Percentiles rank a stretch among this genome's conserved stretches.
Conservation (phyloP, 371 early-diverging fungal genomes). For the Zychaea mexicana region DNA sequence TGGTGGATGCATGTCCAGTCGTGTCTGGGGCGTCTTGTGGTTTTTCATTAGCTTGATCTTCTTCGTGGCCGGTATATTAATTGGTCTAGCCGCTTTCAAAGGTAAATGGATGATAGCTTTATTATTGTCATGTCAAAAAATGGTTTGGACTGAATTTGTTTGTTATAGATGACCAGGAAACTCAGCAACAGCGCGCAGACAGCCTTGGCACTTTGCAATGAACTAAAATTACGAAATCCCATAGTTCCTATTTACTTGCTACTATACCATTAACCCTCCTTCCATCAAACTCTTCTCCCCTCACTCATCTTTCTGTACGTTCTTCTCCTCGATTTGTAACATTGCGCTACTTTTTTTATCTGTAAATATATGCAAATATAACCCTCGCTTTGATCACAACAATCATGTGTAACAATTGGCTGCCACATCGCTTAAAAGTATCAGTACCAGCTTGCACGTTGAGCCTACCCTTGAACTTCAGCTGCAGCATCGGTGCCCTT, state of each 20-base stretch:
- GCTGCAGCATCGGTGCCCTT: too few species aligned
- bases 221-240: neutral
- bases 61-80: slow-evolving; percentile 74
- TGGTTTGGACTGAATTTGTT: neutral
- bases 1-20: slow-evolving; percentile 76
- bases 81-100: slow-evolving; percentile 82
- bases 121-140: neutral
- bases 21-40: slow-evolving; percentile 92
- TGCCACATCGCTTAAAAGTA: too few species aligned
- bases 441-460: too few species aligned
- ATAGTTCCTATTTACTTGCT: neutral
- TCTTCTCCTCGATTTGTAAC: too few species aligned
- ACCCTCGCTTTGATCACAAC: too few species aligned
- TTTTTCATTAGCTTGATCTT: slow-evolving; percentile 83
- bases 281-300: neutral
- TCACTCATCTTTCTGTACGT: too few species aligned
- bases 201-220: slow-evolving; percentile 11
- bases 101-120: slow-evolving; percentile 29
- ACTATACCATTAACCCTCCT: neutral
- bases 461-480: too few species aligned
- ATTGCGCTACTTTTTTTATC: too few species aligned
- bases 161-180: slow-evolving; percentile 17
- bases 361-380: too few species aligned
- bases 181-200: slow-evolving; percentile 21
- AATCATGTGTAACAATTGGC: too few species aligned